Evolutionary conservation across 164 flowering plant species (phyloP), one percentile per base, ranked within the genome.

Genomic region (Amborella trichopoda): DNA sequence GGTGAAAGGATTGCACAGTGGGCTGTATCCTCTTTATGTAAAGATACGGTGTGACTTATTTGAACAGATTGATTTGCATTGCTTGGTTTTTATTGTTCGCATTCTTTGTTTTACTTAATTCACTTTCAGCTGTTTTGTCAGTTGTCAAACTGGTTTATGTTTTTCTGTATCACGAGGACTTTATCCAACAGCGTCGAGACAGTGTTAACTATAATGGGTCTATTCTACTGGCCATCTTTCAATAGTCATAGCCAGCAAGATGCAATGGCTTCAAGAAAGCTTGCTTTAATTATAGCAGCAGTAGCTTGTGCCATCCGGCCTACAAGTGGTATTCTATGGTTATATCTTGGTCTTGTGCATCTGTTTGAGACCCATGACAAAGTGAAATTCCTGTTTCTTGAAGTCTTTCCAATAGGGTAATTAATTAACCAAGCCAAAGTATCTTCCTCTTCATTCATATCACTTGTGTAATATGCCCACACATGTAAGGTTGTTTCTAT

Each of bases 301-400:
- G 44, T 84, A 53, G 76, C 99, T 58, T 91, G 96, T 71, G 87
- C 85, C 23, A 49, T 91, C 63, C 80, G 99, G 28, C 94, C 98
- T 53, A 90, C 96, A 50, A 83, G 94, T 74, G 96, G 93, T 11
- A 75, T 90, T 28, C 75, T 54, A 50, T 90, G 98, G 98, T 45
- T 80, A 44, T 90, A 86, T 68, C 73, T 90, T 62, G 98, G 93
- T 51, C 52, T 79, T 18, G 58, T 80, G 51, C 94, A 90, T 70
- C 57, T 86, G 38, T 49, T 68, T 59, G 38, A 51, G 40, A 36
- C 87, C 23, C 67, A 26, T 49, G 76, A 78, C 54, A 68, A 52
- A 55, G 40, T 75, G 47, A 76, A 42, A 58, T 80, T 83, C 51
- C 44, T 86, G 37, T 60, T 81, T 44, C 63, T 67, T 16, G 94